These are phyloP conservation scores for Hypoxylon sp. DNA, from an alignment of 2,329 filamentous ascomycete species.

Conservation along the genomic window DNA sequence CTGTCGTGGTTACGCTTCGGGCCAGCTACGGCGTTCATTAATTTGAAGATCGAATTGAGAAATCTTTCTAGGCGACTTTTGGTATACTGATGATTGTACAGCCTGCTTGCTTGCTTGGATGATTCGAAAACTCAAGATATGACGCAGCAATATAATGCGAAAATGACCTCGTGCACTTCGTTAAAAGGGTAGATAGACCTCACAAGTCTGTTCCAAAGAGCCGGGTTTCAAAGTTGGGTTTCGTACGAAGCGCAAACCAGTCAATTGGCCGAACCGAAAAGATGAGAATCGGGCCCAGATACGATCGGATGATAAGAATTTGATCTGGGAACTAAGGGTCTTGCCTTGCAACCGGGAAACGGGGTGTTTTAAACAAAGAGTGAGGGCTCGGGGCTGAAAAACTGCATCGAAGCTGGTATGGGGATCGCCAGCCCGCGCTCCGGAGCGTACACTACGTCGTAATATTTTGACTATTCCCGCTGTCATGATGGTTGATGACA, in stretches of 20 bases:
- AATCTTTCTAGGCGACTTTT: constrained; percentile 1
- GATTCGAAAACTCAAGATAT: background rate
- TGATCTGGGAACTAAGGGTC: background rate
- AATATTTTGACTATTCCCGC: constrained; percentile 16
- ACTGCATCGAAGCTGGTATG: constrained; percentile 1
- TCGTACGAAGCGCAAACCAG: background rate
- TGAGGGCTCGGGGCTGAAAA: background rate
- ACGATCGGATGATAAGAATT: constrained; percentile 3
- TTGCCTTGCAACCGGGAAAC: background rate
- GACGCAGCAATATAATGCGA: background rate
- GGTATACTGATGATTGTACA: constrained; percentile 1
- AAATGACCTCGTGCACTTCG: background rate
- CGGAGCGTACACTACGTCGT: too few relatives aligned
- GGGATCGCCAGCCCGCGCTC: constrained; percentile 20
- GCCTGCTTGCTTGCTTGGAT: background rate
- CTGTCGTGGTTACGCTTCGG: constrained; percentile 25
- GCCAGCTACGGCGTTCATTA: constrained; percentile 14
- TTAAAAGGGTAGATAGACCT: constrained; percentile 5
- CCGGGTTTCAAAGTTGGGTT: background rate
- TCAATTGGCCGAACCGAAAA: background rate
- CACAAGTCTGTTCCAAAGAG: constrained; percentile 14
- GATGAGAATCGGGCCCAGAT: constrained; percentile 1
- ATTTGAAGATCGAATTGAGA: constrained; percentile 2
- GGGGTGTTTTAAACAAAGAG: background rate
- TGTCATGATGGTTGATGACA: constrained; percentile 15